Evolutionary conservation across 2,329 filamentous ascomycete genomes (phyloP), one percentile per base, ranked within the genome.

Genomic region (Fusarium austroafricanum): DNA sequence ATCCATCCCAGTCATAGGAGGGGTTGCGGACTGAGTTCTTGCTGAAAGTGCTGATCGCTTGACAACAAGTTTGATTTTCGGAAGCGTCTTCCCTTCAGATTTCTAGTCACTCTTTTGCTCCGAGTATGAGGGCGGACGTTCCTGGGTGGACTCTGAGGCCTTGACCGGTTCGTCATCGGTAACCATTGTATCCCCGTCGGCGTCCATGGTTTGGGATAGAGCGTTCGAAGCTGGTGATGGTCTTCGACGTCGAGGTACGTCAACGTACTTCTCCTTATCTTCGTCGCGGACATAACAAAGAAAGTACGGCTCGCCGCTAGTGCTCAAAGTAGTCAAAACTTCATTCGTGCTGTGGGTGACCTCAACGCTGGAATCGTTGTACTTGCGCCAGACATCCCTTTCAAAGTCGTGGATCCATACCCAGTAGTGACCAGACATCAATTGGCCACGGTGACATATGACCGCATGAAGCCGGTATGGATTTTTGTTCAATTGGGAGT

Each of bases 321-420:
- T 86, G 62, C 87, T 89, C 47, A 92, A 84, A 64, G 87, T 84
- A 23, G 87, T 83, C 67, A 96, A 89, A 39, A 97, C 92, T 49
- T 90, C 87, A 17, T 84, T 83, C 10, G 86, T 83, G 72, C 92
- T 86, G 26, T 89, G 86, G 60, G 86, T 83, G 67, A 92, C 88
- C 4, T 87, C 90, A 23, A 99, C 94, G 17, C 85, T 86, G 54
- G 91, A 90, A 74, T 99, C 96, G 76, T 99, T 99, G 83, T 97
- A 99, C 75, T 92, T 93, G 58, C 94, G 90, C 94, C 96, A 99
- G 20, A 94, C 83, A 40, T 88, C 86, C 45, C 88, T 87, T 68
- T 90, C 87, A 77, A 97, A 97, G 80, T 98, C 96, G 75, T 90
- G 92, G 67, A 99, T 96, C 86, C 94, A 97, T 43, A 97, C 93